A percentile compares a stretch with the other conserved stretches of the same genome.
These are phyloP conservation scores for Orbilia blumenaviensis DNA, from an alignment of 2,329 filamentous ascomycete species.

Conservation along the genomic window DNA sequence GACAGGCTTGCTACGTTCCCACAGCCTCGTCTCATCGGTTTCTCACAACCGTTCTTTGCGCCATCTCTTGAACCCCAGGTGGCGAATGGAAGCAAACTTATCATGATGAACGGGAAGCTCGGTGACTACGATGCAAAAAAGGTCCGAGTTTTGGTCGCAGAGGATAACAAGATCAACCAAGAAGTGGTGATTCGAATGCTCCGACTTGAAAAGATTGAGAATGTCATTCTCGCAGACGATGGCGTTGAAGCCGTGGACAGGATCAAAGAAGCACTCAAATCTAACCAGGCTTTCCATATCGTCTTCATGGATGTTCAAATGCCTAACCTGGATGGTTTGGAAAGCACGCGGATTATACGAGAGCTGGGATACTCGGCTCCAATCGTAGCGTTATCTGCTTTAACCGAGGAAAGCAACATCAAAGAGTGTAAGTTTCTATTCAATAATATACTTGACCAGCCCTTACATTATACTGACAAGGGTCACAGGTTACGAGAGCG, in stretches of 20 bases:
- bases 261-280: conserved; percentile 84
- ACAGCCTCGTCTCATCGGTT: conserved; percentile 76
- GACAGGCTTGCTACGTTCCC: conserved; percentile 68
- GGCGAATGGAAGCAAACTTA: not conserved
- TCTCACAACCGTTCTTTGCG: conserved; percentile 82
- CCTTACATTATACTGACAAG: not conserved
- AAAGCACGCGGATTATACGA: conserved; percentile 84
- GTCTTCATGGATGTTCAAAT: conserved; percentile 97
- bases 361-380: conserved; percentile 86
- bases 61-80: conserved; percentile 21
- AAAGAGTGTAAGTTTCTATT: conserved; percentile 69
- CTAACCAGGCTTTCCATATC: conserved; percentile 77
- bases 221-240: conserved; percentile 86
- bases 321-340: conserved; percentile 89
- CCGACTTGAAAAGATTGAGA: conserved; percentile 64
- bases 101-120: conserved; percentile 37
- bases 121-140: conserved; percentile 3
- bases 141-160: conserved; percentile 84
- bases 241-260: conserved; percentile 86
- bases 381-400: conserved; percentile 89
- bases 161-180: conserved; percentile 75
- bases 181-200: conserved; percentile 72
- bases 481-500: conserved; percentile 72
- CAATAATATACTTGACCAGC: not conserved
- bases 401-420: conserved; percentile 88